Evolutionary conservation across 805 yeast species (phyloP), one percentile per base, ranked within the genome.

Genomic region (Candida arabinofermentans): DNA sequence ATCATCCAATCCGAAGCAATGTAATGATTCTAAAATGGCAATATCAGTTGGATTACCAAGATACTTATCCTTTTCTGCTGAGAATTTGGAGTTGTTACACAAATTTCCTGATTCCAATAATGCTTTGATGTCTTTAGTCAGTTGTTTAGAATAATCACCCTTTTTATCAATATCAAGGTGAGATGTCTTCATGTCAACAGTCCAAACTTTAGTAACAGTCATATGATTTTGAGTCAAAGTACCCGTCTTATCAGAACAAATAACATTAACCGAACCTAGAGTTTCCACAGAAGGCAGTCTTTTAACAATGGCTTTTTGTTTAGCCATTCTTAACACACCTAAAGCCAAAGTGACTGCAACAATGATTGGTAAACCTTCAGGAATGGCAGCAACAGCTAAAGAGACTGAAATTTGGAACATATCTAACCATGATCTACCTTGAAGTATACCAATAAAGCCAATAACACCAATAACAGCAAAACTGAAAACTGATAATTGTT

Each of bases 371-470:
- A 93, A 75, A 41, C 99, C 99, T 65, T 93, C 99, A 5, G 99
- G 99, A 54, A 93, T 93, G 3, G 99, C 99, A 38, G 99, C 99
- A 16, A 93, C 99, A 3, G 99, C 99, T 48, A 93, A 72, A 2
- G 97, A 89, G 8, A 93, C 99, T 1, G 96, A 87, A 44, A 93
- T 89, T 63, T 91, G 96, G 67, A 93, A 91, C 97, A 95, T 93
- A 49, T 93, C 98, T 43, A 93, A 74, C 96, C 97, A 90, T 8
- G 86, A 75, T 48, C 95, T 83, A 37, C 99, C 98, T 67, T 93
- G 96, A 36, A 87, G 44, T 17, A 93, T 73, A 44, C 99, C 99
- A 51, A 93, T 74, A 18, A 93, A 58, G 55, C 96, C 91, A 58
- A 93, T 93, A n/a, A 85, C 61, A 36, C 96, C 96, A 64, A 93